Evolutionary conservation across 2,329 filamentous ascomycete species (phyloP).

Genomic region (Knoxdaviesia proteae): DNA sequence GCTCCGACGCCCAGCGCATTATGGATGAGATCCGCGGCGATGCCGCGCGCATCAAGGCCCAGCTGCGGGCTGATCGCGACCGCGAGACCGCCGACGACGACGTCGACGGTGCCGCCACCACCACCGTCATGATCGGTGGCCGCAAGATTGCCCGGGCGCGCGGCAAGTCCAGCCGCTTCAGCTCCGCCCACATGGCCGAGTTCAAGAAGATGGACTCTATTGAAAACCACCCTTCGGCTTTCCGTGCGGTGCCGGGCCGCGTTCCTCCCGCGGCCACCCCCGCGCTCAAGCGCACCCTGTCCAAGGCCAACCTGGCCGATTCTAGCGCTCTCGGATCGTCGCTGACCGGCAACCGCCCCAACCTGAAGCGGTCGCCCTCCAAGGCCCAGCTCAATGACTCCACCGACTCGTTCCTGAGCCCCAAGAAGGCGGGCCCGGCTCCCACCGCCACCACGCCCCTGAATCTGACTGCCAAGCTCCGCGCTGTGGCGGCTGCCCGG

Average conservation of each 20-base stretch:
- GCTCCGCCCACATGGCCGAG: constrained; percentile 64
- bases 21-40: constrained; percentile 52
- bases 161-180: constrained; percentile 60
- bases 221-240: constrained; percentile 63
- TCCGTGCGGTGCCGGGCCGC: constrained; percentile 35
- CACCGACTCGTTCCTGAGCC: constrained; percentile 6
- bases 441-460: background rate
- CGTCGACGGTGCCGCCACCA: constrained; percentile 21
- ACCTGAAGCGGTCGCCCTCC: constrained; percentile 20
- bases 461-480: constrained; percentile 4
- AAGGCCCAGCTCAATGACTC: constrained; percentile 19
- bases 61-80: constrained; percentile 41
- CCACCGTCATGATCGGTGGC: constrained; percentile 9
- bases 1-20: constrained; percentile 37
- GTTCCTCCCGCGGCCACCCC: constrained; percentile 25
- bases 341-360: constrained; percentile 4
- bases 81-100: constrained; percentile 26
- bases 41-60: constrained; percentile 47
- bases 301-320: constrained; percentile 14
- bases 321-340: background rate
- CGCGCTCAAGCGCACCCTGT: constrained; percentile 13
- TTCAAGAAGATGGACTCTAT: constrained; percentile 99
- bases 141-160: constrained; percentile 67
- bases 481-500: constrained; percentile 1
- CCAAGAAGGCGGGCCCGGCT: constrained; percentile 10